Base-by-base conservation (phyloP, 345 rosid species). In the Diplotaxis tenuifolia region DNA sequence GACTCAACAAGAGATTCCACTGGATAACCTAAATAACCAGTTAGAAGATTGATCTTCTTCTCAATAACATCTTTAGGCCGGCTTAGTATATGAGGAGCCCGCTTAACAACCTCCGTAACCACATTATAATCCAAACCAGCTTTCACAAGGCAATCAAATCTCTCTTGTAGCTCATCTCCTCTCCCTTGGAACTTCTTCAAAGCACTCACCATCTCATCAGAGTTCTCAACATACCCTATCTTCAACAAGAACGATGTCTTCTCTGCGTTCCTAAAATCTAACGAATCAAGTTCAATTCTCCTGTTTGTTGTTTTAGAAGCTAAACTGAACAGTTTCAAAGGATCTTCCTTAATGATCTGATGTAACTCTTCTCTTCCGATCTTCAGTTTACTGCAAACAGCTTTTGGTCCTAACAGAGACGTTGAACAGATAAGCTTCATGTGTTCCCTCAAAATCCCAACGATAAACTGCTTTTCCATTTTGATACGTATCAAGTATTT, bases 81-180 rank as follows among this genome's bases (percentile, higher is more conserved):
- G 74, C 75, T 84, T 27, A 90, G 90, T 23, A 90, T 82, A 52
- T 85, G 87, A 68, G 98, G 98, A 32, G 87, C 81, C 47, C 75
- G 72, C 53, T 65, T 79, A 38, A 93, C 77, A 85, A 93, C 88
- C 68, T 74, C 52, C 0, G 72, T 59, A 62, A 83, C 93, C 45
- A 84, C 89, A 47, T 82, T 72, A 75, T 71, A 76, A 47, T 85
- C 87, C 81, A 91, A 64, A 67, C 93, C 96, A 31, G 87, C 87
- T 52, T 77, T 81, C 64, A 88, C 81, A 28, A 93, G 66, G 34
- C 81, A 85, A 82, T 93, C 85, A 73, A 87, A 93, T 83, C 98
- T 84, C 75, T 89, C 92, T 45, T 82, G 96, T 42, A 93, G 79
- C 68, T 88, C 84, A 25, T 70, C 62, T 69, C 90, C 91, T 21